phyloP scores from a whole-genome alignment of 2,329 filamentous ascomycete genomes.

The Beauveria asiatica region DNA sequence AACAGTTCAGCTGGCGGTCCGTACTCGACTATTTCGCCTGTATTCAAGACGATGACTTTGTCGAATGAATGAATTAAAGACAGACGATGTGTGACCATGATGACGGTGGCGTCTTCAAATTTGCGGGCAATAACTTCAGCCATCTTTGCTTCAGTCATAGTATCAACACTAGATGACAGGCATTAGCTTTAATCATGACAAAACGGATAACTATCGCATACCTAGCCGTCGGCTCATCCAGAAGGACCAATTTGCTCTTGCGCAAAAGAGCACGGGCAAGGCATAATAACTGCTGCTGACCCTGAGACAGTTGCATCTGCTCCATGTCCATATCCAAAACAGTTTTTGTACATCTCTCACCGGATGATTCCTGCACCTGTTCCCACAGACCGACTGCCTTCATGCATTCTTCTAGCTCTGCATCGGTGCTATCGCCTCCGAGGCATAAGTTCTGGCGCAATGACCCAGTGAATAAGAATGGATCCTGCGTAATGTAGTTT shows the following conservation, averaged over 20 bases:
- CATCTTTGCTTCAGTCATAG: conserved; percentile 4
- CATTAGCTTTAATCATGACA: conserved; percentile 1
- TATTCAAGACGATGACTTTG: conserved; percentile 7
- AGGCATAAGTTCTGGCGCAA: conserved; percentile 2
- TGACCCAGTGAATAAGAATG: conserved; percentile 7
- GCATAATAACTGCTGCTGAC: conserved; percentile 23
- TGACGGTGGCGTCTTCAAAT: conserved; percentile 8
- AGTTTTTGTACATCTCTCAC: neutral
- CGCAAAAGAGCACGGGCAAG: conserved; percentile 21
- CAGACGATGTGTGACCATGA: conserved; percentile 8
- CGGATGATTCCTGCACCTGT: neutral
- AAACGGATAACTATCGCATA: conserved; percentile 4
- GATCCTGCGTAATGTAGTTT: conserved; percentile 13
- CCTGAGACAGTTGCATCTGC: conserved; percentile 19
- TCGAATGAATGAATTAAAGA: conserved; percentile 7
- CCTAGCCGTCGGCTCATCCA: conserved; percentile 12
- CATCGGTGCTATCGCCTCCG: neutral
- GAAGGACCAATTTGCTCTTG: conserved; percentile 6
- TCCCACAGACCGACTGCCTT: conserved; percentile 2
- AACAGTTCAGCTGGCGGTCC: conserved; percentile 9
- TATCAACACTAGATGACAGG: conserved; percentile 7
- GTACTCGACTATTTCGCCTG: conserved; percentile 7
- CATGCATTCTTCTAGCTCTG: neutral
- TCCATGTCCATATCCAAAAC: conserved; percentile 4
- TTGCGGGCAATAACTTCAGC: neutral